Conservation (phyloP, 2,329 filamentous ascomycete species). For the Alternaria postmessia region DNA sequence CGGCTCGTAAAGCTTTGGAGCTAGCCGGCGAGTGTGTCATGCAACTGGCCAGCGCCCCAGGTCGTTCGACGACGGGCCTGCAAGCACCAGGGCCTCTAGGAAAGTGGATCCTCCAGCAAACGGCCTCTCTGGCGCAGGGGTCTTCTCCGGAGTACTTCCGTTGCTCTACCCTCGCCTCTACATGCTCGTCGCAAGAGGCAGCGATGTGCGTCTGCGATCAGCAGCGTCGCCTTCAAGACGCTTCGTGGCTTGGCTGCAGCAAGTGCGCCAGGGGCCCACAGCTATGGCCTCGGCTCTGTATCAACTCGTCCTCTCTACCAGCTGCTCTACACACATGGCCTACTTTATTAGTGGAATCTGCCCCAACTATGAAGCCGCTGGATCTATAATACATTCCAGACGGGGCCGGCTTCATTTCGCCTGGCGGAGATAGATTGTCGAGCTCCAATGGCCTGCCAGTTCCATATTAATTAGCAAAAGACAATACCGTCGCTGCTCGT, state of each 20-base stretch:
- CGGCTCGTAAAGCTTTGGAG: conserved; percentile 29
- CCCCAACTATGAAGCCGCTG: conserved; percentile 10
- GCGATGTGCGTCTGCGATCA: conserved; percentile 17
- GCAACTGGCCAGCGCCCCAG: conserved; percentile 31
- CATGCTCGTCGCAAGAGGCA: conserved; percentile 14
- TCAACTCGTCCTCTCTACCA: neutral
- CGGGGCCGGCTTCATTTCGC: conserved; percentile 23
- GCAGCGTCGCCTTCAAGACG: conserved; percentile 12
- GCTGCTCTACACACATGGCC: neutral
- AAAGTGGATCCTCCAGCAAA: conserved; percentile 25
- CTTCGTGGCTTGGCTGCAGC: conserved; percentile 20
- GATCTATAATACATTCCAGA: conserved; percentile 16
- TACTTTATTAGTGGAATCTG: neutral
- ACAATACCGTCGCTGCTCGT: conserved; percentile 18
- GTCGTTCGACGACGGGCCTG: conserved; percentile 23
- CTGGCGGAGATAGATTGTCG: conserved; percentile 25
- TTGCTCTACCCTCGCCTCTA: conserved; percentile 17
- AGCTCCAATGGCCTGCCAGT: conserved; percentile 22
- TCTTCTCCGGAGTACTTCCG: conserved; percentile 21
- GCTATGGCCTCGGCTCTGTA: conserved; percentile 22
- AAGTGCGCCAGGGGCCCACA: conserved; percentile 12
- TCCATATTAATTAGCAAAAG: conserved; percentile 28
- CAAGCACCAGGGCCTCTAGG: conserved; percentile 30
- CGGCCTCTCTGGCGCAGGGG: conserved; percentile 35
- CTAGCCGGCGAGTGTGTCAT: conserved; percentile 32